Percentiles rank a stretch among this genome's conserved stretches.
Evolutionary conservation across 2,329 filamentous ascomycete species (phyloP).

Genomic region (Dichotomopilus funicola): DNA sequence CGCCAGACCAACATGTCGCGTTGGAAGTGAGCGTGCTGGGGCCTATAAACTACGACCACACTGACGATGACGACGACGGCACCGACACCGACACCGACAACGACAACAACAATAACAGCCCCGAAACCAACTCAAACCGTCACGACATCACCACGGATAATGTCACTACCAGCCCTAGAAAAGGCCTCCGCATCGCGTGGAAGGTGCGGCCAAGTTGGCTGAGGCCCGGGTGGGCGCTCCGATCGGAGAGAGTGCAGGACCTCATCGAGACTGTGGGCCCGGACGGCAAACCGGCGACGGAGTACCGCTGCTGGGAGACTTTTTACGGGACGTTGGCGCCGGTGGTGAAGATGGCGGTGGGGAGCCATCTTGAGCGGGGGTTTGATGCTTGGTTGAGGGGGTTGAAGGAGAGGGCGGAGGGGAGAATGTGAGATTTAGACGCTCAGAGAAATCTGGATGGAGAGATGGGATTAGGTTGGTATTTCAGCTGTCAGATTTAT

Average conservation of each 20-base stretch:
- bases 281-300: constrained; percentile 30
- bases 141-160: not conserved
- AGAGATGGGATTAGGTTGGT: no score
- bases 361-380: constrained; percentile 28
- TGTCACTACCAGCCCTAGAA: not conserved
- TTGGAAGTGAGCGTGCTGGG: constrained; percentile 30
- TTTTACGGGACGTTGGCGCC: constrained; percentile 35
- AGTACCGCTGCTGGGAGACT: constrained; percentile 41
- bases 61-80: constrained; percentile 18
- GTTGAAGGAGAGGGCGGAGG: constrained; percentile 31
- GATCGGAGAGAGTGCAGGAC: constrained; percentile 39
- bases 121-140: not conserved
- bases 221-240: constrained; percentile 29
- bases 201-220: constrained; percentile 24
- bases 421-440: not conserved
- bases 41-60: constrained; percentile 18
- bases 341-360: constrained; percentile 30
- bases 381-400: constrained; percentile 36
- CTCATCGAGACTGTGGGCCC: constrained; percentile 27
- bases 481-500: no score
- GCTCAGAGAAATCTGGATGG: no score
- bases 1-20: constrained; percentile 11
- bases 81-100: not conserved
- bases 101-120: constrained; percentile 18
- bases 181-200: constrained; percentile 37